Evolutionary conservation across 2,329 filamentous ascomycete genomes (phyloP).

Genomic region (Penicillium sp.): DNA sequence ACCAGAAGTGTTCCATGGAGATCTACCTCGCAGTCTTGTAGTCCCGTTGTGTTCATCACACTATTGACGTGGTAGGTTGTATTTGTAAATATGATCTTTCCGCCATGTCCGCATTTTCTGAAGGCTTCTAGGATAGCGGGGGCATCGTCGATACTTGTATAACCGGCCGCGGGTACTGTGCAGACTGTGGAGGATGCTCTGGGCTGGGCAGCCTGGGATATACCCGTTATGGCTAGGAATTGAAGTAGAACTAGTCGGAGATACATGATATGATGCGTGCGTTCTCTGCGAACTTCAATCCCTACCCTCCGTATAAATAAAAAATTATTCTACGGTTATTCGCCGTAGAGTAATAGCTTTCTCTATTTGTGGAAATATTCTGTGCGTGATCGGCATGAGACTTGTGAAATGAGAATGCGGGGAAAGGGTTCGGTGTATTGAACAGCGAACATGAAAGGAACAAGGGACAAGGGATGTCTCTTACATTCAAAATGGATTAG

Average conservation of each 20-base stretch:
- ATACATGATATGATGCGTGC: too few species aligned
- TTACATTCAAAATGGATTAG: too few species aligned
- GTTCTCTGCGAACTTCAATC: too few species aligned
- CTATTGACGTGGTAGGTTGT: slow-evolving; percentile 51
- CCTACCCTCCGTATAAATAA: background rate
- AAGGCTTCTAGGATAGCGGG: slow-evolving; percentile 56
- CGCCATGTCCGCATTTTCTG: slow-evolving; percentile 50
- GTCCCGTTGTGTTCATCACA: slow-evolving; percentile 51
- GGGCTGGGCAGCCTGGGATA: background rate
- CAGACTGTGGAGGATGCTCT: background rate
- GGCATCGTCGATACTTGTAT: slow-evolving; percentile 45
- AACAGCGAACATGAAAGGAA: too few species aligned
- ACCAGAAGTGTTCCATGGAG: slow-evolving; percentile 51
- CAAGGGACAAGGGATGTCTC: too few species aligned
- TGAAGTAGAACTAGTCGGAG: background rate
- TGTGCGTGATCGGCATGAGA: background rate
- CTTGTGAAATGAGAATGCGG: background rate
- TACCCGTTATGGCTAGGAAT: background rate
- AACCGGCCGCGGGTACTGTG: background rate
- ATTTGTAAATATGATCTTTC: slow-evolving; percentile 53
- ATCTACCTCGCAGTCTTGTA: slow-evolving; percentile 51
- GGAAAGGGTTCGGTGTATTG: background rate
- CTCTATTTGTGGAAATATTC: background rate
- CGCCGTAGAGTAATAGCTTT: too few species aligned
- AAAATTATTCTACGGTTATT: background rate